These are phyloP conservation scores for Xylariaceae sp. DNA, from an alignment of 2,329 filamentous ascomycete genomes.

Conservation along the genomic window DNA sequence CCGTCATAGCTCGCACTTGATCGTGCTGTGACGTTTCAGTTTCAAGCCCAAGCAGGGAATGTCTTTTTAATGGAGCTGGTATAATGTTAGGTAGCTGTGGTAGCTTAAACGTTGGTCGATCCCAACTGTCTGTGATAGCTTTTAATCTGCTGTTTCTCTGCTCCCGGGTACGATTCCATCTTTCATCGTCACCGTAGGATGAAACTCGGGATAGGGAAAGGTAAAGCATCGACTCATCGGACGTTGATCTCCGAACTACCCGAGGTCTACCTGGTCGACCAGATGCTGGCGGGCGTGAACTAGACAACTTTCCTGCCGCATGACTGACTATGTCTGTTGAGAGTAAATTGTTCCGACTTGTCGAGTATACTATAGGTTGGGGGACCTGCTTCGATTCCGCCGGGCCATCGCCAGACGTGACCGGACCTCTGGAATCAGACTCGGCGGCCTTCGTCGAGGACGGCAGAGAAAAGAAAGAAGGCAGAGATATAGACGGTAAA, in stretches of 20 bases:
- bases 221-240: constrained; percentile 75
- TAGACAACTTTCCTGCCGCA: constrained; percentile 13
- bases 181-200: constrained; percentile 76
- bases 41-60: constrained; percentile 25
- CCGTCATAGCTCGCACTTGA: constrained; percentile 17
- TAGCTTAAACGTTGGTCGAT: constrained; percentile 71
- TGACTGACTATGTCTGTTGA: constrained; percentile 6
- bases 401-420: constrained; percentile 19
- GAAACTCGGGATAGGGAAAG: constrained; percentile 73
- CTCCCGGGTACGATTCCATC: constrained; percentile 74
- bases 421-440: constrained; percentile 24
- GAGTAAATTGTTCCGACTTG: constrained; percentile 13
- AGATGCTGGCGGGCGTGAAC: constrained; percentile 24
- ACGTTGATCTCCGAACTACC: constrained; percentile 57
- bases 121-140: constrained; percentile 83
- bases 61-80: constrained; percentile 31
- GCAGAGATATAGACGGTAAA: constrained; percentile 52
- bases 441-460: constrained; percentile 28
- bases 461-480: constrained; percentile 41
- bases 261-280: constrained; percentile 30
- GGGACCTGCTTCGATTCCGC: constrained; percentile 20
- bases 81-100: constrained; percentile 56
- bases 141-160: constrained; percentile 87
- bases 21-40: constrained; percentile 21
- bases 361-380: constrained; percentile 4